Conservation (phyloP, 306 rosid genomes). For the Quercus glauca region DNA sequence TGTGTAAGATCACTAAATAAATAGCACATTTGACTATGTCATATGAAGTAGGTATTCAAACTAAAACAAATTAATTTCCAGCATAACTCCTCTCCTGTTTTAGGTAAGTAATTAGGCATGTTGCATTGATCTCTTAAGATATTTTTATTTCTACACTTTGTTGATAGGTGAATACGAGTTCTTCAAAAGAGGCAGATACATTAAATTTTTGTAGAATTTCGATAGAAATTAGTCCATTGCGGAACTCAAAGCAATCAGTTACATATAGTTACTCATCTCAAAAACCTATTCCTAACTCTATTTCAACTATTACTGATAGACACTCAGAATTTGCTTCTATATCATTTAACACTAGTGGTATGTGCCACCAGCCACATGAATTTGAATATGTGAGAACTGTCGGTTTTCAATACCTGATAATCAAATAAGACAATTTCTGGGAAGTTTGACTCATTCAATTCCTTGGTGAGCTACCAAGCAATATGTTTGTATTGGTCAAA, state of each 20-base stretch:
- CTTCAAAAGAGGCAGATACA: too few relatives aligned
- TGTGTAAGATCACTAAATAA: conserved; percentile 19
- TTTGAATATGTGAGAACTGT: neutral
- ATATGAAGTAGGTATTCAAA: neutral
- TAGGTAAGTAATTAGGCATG: neutral
- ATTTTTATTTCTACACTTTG: neutral
- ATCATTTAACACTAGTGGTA: neutral
- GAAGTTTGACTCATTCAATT: neutral
- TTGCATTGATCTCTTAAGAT: neutral
- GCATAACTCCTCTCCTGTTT: neutral
- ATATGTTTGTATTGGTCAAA: neutral
- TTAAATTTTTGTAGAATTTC: too few relatives aligned
- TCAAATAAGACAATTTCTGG: neutral
- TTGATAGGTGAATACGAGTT: too few relatives aligned
- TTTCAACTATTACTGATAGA: neutral
- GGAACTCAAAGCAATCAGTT: too few relatives aligned
- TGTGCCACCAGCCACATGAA: neutral
- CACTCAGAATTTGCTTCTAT: neutral
- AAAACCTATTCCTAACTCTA: neutral
- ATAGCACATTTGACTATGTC: neutral
- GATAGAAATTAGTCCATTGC: too few relatives aligned
- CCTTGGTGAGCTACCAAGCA: neutral
- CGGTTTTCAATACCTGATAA: neutral
- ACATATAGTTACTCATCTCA: too few relatives aligned
- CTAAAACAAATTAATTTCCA: neutral